Evolutionary conservation across 164 flowering plant genomes (phyloP).

Genomic region (Vitis rupestris): DNA sequence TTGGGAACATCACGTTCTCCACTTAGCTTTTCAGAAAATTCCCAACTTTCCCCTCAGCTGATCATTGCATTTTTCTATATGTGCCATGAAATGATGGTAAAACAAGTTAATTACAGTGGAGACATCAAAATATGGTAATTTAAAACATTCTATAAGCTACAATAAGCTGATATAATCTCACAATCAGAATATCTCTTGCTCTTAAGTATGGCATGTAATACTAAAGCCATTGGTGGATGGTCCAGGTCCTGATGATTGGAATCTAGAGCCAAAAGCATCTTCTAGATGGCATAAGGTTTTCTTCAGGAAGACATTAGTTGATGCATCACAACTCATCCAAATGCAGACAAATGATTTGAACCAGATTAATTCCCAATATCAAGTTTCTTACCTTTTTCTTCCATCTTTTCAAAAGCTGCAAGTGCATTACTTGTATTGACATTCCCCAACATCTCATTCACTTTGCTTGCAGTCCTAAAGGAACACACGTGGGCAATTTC

Average conservation of each 20-base stretch:
- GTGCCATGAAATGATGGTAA: background rate
- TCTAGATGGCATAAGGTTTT: background rate
- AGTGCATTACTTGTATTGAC: slow-evolving; percentile 94
- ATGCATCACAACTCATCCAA: background rate
- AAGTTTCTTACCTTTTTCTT: slow-evolving; percentile 75
- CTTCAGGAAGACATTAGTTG: background rate
- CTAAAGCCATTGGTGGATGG: no score
- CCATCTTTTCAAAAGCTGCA: slow-evolving; percentile 98
- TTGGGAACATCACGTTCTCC: background rate
- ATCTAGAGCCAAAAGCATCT: background rate
- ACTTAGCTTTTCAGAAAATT: background rate
- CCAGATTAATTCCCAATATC: background rate
- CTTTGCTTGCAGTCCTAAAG: slow-evolving; percentile 90
- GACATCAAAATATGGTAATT: background rate
- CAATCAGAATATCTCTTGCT: background rate
- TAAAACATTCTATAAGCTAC: background rate
- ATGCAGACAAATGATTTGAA: background rate
- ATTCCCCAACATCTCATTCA: slow-evolving; percentile 91
- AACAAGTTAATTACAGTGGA: background rate
- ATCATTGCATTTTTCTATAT: background rate
- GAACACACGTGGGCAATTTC: background rate
- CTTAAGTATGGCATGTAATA: background rate
- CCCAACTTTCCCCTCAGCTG: background rate
- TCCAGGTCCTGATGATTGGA: background rate
- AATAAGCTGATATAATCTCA: background rate